Percentiles rank a stretch among this genome's conserved stretches.
phyloP scores from a whole-genome alignment of 768 basidiomycete species.

The Lentinula aciculospora region DNA sequence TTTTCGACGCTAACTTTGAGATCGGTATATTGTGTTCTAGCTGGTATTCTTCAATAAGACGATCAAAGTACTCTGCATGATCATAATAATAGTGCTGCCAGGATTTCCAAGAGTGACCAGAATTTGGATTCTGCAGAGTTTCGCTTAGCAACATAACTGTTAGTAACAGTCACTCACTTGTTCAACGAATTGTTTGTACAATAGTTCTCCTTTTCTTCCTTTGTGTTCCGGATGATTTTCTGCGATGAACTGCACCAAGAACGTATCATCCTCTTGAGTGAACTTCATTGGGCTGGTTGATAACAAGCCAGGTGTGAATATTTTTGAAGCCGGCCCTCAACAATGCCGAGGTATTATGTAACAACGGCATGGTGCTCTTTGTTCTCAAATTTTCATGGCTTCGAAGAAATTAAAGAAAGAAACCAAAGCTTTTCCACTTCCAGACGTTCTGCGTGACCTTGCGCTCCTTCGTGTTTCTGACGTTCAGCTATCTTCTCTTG shows the following conservation, averaged over 20 bases:
- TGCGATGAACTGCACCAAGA: neutral
- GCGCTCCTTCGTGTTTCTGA: constrained; percentile 63
- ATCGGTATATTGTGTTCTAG: neutral
- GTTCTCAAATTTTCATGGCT: neutral
- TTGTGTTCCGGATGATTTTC: neutral
- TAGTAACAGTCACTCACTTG: neutral
- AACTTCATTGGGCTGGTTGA: neutral
- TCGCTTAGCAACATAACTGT: neutral
- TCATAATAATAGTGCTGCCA: neutral
- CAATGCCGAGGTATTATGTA: too few species aligned
- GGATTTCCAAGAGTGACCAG: neutral
- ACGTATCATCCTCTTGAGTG: neutral
- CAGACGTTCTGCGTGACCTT: constrained; percentile 64
- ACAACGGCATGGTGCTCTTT: too few species aligned
- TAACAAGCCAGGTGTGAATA: too few species aligned
- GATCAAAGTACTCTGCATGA: neutral
- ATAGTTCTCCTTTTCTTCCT: neutral
- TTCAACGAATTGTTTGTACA: neutral
- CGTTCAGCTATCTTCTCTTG: constrained; percentile 25
- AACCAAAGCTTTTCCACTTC: constrained; percentile 47
- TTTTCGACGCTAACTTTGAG: neutral
- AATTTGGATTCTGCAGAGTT: neutral
- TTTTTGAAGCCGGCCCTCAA: too few species aligned
- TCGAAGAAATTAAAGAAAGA: constrained; percentile 23
- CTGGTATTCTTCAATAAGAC: neutral